Conservation (phyloP, 140 eudicot genomes). For the Anethum foeniculum region DNA sequence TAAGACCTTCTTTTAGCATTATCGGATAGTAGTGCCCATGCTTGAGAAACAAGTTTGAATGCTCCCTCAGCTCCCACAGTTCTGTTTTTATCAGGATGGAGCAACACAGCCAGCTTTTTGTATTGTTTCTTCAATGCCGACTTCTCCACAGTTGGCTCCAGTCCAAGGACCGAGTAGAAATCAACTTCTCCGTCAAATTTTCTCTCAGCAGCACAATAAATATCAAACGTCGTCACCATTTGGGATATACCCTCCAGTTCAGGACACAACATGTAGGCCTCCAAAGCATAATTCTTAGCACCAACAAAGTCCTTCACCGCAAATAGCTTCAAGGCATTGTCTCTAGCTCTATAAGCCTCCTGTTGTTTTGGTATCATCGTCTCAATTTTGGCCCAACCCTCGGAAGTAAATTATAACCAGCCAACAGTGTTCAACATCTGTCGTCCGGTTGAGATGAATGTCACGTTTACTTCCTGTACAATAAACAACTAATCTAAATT, state of each 20-base stretch:
- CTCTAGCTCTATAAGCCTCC: slow-evolving; percentile 66
- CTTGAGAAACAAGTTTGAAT: slow-evolving; percentile 65
- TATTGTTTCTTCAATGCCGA: slow-evolving; percentile 59
- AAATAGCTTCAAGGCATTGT: slow-evolving; percentile 65
- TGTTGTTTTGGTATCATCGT: slow-evolving; percentile 53
- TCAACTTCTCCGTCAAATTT: slow-evolving; percentile 66
- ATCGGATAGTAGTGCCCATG: slow-evolving; percentile 66
- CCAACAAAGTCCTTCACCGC: slow-evolving; percentile 52
- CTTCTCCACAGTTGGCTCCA: slow-evolving; percentile 55
- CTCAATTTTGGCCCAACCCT: neutral
- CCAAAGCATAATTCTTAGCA: slow-evolving; percentile 57
- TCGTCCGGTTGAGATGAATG: neutral
- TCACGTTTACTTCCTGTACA: neutral
- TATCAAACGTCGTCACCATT: slow-evolving; percentile 79
- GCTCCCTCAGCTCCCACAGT: slow-evolving; percentile 80
- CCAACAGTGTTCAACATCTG: neutral
- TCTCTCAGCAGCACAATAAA: slow-evolving; percentile 45
- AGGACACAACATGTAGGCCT: slow-evolving; percentile 65
- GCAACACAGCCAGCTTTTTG: slow-evolving; percentile 55
- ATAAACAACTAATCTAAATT: neutral
- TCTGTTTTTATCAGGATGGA: slow-evolving; percentile 73
- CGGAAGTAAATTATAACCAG: neutral
- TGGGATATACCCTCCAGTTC: slow-evolving; percentile 67
- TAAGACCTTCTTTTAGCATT: slow-evolving; percentile 46
- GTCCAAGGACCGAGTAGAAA: slow-evolving; percentile 65